Evolutionary conservation across 2,329 filamentous ascomycete genomes (phyloP).

Genomic region (Septoria linicola): DNA sequence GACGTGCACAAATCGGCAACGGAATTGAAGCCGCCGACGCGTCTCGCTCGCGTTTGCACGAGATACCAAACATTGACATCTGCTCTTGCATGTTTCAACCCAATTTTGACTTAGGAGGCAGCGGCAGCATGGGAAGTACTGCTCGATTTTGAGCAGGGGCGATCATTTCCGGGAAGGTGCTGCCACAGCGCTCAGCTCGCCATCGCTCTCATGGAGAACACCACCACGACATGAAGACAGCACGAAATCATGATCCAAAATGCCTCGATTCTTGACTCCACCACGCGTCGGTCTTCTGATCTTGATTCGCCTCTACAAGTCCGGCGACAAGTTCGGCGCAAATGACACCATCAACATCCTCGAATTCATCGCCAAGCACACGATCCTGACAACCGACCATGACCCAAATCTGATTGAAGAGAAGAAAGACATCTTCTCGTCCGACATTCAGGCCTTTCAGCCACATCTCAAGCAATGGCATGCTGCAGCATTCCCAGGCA

Average conservation of each 20-base stretch:
- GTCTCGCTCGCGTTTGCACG: constrained; percentile 7
- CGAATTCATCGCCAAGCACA: constrained; percentile 72
- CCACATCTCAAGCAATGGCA: constrained; percentile 21
- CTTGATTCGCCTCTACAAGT: constrained; percentile 72
- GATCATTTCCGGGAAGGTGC: too few relatives aligned
- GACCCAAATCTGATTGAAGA: constrained; percentile 18
- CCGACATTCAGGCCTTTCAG: constrained; percentile 23
- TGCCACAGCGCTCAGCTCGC: too few relatives aligned
- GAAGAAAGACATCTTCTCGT: constrained; percentile 20
- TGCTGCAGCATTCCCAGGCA: constrained; percentile 60
- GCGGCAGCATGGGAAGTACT: too few relatives aligned
- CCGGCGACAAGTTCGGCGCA: constrained; percentile 24
- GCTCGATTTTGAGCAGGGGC: too few relatives aligned
- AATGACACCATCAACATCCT: constrained; percentile 63
- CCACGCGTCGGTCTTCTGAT: constrained; percentile 80
- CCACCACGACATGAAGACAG: background rate
- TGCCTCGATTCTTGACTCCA: constrained; percentile 80
- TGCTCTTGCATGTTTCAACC: too few relatives aligned
- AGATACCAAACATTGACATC: background rate
- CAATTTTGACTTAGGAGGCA: too few relatives aligned
- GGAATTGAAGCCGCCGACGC: constrained; percentile 1
- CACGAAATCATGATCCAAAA: background rate
- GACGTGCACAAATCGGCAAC: background rate
- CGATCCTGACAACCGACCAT: constrained; percentile 39
- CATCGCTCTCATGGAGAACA: too few relatives aligned